A percentile compares a stretch with the other conserved stretches of the same genome.
These are phyloP conservation scores for Panus rudis DNA, from an alignment of 768 basidiomycete genomes.

Conservation along the genomic window DNA sequence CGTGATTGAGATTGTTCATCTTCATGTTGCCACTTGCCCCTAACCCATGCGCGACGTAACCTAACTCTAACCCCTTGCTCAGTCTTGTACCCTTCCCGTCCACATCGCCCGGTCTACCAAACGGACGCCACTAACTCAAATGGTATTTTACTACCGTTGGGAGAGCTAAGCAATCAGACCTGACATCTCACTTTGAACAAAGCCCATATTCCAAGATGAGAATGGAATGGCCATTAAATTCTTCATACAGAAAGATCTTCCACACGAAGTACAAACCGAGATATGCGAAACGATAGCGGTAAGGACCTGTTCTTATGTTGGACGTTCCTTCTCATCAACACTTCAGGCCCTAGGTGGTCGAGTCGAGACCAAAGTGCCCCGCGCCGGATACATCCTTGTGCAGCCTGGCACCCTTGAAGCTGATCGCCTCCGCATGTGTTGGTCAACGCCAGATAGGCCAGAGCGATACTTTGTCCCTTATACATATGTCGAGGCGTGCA, in stretches of 20 bases:
- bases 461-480: constrained; percentile 75
- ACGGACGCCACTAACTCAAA: too few species aligned
- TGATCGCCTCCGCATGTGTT: constrained; percentile 68
- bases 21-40: too few species aligned
- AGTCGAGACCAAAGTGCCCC: constrained; percentile 72
- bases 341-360: constrained; percentile 66
- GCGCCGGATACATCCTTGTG: constrained; percentile 67
- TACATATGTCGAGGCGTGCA: constrained; percentile 81
- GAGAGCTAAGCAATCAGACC: neutral
- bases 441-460: constrained; percentile 62
- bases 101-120: neutral
- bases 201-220: constrained; percentile 70
- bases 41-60: constrained; percentile 8
- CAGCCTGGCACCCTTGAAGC: constrained; percentile 65
- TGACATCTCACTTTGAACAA: neutral
- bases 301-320: constrained; percentile 13
- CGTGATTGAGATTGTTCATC: too few species aligned
- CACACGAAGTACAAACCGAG: constrained; percentile 61
- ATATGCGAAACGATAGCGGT: constrained; percentile 72
- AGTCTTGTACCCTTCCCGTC: constrained; percentile 4
- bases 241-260: constrained; percentile 76
- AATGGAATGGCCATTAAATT: constrained; percentile 71
- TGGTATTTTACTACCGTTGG: too few species aligned
- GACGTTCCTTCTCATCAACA: neutral
- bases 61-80: constrained; percentile 12